Base-by-base conservation (phyloP, 2,329 filamentous ascomycete species). In the Exophiala mesophila region DNA sequence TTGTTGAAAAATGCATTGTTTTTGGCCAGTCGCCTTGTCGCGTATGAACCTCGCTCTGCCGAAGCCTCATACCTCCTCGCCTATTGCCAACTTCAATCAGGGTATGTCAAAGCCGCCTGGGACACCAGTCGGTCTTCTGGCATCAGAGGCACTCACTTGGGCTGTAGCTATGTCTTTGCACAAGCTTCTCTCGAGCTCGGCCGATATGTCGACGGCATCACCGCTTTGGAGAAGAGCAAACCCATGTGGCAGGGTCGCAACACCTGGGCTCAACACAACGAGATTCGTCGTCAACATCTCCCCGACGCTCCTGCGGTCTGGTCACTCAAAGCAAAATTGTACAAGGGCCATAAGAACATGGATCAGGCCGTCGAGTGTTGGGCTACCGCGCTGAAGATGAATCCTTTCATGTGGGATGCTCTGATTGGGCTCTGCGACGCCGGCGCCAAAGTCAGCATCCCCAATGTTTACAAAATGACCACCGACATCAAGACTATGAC, bases 381-480 rank as follows among this genome's bases (percentile, higher is more conserved):
- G 60, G 88, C 94, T 54, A 88, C 94, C 47, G 80, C 89, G 4
- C 69, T 98, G 56, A 94, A 89, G 65, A 64, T 82, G 41, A 98
- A 97, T 58, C 89, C 92, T 1, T 90, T 97, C 64, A 92, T 95
- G 78, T 98, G 92, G 92, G 92, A 98, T 70, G 89, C 90, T 0
- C 97, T 97, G 57, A 81, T 83, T 16, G 83, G 80, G 12, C 74
- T 98, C 5, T 95, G 89, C 61, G 88, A 96, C 59, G 86, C 78
- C 31, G 80, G 78, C 69, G 62, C 56, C 63, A 82, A 81, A 53
- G 75, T 97, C 41, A 81, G 85, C 42, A 80, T 92, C 7, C 77
- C 82, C 18, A 95, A 94, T 57, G 85, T 96, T 49, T 98, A 95
- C 68, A 88, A 82, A 60, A 68, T 84, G 55, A 87, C 76, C 12